Conservation (phyloP, 2,329 filamentous ascomycete genomes). For the Aspergillus puulaauensis region DNA sequence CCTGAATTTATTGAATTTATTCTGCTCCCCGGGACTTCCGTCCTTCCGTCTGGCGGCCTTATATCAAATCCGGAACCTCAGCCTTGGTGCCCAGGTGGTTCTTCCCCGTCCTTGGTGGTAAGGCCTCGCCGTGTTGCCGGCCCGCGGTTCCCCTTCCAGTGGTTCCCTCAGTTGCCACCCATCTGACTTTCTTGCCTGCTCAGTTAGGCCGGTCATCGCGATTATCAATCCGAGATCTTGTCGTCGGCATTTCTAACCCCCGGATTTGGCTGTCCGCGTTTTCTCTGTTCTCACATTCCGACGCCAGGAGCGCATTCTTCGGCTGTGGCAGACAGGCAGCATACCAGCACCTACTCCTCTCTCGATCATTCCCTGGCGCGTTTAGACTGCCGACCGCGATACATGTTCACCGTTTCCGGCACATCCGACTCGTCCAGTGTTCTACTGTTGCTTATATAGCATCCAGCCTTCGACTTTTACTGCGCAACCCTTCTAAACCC, state of each 20-base stretch:
- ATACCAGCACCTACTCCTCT: slow-evolving; percentile 4
- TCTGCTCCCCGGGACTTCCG: neutral
- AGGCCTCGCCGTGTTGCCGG: slow-evolving; percentile 2
- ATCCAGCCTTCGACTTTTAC: neutral
- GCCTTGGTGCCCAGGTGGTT: neutral
- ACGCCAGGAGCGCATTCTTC: slow-evolving; percentile 18
- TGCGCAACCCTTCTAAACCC: neutral
- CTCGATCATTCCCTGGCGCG: slow-evolving; percentile 14
- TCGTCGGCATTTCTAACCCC: neutral
- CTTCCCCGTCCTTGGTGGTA: slow-evolving; percentile 5
- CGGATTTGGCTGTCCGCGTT: neutral
- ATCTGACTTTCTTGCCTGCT: neutral
- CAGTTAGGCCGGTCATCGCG: neutral
- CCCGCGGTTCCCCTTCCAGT: slow-evolving; percentile 11
- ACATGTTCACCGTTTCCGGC: slow-evolving; percentile 19
- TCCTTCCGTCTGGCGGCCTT: neutral
- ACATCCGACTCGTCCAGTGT: slow-evolving; percentile 3
- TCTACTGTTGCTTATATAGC: slow-evolving; percentile 13
- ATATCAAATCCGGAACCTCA: neutral
- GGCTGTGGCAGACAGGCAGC: slow-evolving; percentile 12
- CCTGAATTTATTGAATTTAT: neutral
- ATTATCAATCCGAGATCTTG: neutral
- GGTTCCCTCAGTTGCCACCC: slow-evolving; percentile 13
- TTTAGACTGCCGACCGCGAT: slow-evolving; percentile 12
- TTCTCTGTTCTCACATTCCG: slow-evolving; percentile 13